Percentiles rank a stretch among this genome's conserved stretches.
These are phyloP conservation scores for Annulohypoxylon bovei DNA, from an alignment of 495 filamentous ascomycete species.

Conservation along the genomic window DNA sequence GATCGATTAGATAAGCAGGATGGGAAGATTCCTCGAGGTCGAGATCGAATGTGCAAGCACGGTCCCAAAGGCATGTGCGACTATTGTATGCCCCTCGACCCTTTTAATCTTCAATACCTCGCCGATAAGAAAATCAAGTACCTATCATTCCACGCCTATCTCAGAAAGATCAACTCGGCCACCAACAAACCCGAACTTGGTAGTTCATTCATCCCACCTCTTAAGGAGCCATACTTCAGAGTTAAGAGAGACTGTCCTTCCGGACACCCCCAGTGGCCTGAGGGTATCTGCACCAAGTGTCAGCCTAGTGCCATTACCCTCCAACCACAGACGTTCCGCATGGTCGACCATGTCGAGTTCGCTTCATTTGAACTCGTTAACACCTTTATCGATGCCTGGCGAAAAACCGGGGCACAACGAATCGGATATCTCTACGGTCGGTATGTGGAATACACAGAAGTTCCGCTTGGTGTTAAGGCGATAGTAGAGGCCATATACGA, in stretches of 20 bases:
- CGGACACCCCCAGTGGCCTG: constrained; percentile 91
- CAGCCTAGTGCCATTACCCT: constrained; percentile 97
- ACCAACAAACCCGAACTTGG: constrained; percentile 95
- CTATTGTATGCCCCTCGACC: constrained; percentile 98
- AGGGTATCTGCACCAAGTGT: constrained; percentile 99
- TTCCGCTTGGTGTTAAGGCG: constrained; percentile 93
- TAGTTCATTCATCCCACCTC: constrained; percentile 93
- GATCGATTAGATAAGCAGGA: constrained; percentile 85
- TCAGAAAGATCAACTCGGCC: constrained; percentile 92
- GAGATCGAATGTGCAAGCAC: constrained; percentile 95
- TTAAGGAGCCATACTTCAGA: constrained; percentile 92
- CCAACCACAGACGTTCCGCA: constrained; percentile 93
- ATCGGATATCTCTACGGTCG: constrained; percentile 91
- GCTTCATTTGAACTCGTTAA: constrained; percentile 83
- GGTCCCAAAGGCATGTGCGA: constrained; percentile 98
- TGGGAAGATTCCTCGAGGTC: constrained; percentile 86
- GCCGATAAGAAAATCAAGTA: constrained; percentile 98
- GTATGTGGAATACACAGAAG: constrained; percentile 90
- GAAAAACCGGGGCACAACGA: constrained; percentile 78
- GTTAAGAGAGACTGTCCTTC: constrained; percentile 90
- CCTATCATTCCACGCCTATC: constrained; percentile 92
- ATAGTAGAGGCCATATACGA: constrained; percentile 99
- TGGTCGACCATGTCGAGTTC: constrained; percentile 99
- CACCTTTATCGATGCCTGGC: constrained; percentile 90
- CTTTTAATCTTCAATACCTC: constrained; percentile 87